Conservation (phyloP, 2,329 filamentous ascomycete genomes). For the Diplodia intermedia region DNA sequence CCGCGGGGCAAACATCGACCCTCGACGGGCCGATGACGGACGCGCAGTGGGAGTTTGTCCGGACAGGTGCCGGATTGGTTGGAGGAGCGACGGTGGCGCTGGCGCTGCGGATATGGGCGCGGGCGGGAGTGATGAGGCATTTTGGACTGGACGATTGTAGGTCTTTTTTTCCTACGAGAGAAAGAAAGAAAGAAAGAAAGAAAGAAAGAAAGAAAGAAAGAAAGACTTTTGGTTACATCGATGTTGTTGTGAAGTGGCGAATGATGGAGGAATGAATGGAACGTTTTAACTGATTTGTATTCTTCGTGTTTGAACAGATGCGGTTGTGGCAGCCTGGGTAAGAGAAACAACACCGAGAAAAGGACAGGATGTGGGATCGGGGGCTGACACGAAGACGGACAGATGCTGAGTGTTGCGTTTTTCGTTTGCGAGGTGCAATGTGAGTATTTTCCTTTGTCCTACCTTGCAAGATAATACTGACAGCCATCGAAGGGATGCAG, state of each 20-base stretch:
- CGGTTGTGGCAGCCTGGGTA: constrained; percentile 22
- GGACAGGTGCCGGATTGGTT: background rate
- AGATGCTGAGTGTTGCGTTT: constrained; percentile 17
- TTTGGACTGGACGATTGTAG: constrained; percentile 21
- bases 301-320: background rate
- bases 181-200: background rate
- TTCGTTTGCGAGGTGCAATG: constrained; percentile 16
- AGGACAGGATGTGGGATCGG: too few relatives aligned
- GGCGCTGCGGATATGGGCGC: constrained; percentile 14
- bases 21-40: constrained; percentile 12
- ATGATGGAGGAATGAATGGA: too few relatives aligned
- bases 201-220: too few relatives aligned
- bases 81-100: constrained; percentile 4
- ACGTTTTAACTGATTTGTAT: background rate
- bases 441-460: background rate
- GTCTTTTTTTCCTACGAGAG: background rate
- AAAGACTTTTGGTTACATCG: too few relatives aligned
- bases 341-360: background rate
- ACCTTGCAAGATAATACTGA: background rate
- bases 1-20: constrained; percentile 18
- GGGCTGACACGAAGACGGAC: background rate
- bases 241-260: too few relatives aligned
- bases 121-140: constrained; percentile 8
- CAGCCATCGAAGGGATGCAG: background rate
- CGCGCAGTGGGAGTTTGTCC: constrained; percentile 12